Conservation (phyloP, 148 eudicot genomes). For the Rhododendron molle region DNA sequence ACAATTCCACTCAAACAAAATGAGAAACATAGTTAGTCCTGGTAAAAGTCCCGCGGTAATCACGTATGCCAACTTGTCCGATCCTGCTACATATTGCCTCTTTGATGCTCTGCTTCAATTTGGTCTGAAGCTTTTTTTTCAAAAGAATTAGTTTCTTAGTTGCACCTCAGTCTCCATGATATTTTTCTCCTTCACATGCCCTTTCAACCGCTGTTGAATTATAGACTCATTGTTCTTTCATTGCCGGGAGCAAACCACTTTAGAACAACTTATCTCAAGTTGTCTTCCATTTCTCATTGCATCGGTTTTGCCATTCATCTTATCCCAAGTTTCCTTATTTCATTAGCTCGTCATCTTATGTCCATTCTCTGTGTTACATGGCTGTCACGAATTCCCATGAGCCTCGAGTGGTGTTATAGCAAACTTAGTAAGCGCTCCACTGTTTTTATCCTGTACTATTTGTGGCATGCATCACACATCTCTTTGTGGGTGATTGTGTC, state of each 20-base stretch:
- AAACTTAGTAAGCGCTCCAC: not conserved
- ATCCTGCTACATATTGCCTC: not conserved
- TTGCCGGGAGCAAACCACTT: not conserved
- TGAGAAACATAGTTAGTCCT: not conserved
- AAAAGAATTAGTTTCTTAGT: not conserved
- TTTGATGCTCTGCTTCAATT: not conserved
- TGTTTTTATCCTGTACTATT: not conserved
- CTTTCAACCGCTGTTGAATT: not conserved
- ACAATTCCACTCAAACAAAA: constrained; percentile 1
- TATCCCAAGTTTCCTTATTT: not conserved
- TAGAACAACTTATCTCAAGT: not conserved
- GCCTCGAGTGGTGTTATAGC: not conserved
- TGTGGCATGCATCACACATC: not conserved
- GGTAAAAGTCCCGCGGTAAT: not conserved
- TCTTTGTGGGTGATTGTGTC: not conserved
- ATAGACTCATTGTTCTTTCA: not conserved
- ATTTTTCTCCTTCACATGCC: not conserved
- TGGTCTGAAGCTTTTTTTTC: not conserved
- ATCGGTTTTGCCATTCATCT: not conserved
- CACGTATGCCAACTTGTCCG: not conserved
- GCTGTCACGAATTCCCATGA: not conserved
- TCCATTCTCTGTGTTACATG: not conserved
- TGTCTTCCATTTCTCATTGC: not conserved
- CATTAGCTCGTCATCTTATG: not conserved
- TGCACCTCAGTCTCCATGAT: not conserved